Evolutionary conservation across 139 green algal species (phyloP).

Genomic region (Nannochloris sp.): DNA sequence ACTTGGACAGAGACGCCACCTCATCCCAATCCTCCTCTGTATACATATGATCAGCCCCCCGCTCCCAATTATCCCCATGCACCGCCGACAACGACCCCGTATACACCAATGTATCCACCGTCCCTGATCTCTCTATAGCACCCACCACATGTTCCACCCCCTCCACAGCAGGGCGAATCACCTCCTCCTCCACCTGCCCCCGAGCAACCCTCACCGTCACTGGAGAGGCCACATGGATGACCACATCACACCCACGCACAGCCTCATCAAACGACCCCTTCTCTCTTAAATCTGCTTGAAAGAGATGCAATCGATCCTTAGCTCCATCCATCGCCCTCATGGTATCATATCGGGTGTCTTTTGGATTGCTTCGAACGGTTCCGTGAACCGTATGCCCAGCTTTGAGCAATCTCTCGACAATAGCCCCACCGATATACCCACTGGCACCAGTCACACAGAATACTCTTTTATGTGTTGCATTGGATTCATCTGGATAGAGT

Average conservation of each 20-base stretch:
- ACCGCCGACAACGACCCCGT: constrained; percentile 55
- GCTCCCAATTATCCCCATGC: constrained; percentile 21
- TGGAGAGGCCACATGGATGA: constrained; percentile 69
- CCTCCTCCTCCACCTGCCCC: constrained; percentile 20
- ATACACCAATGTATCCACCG: constrained; percentile 46
- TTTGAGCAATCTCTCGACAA: constrained; percentile 44
- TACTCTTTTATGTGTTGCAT: too few species aligned
- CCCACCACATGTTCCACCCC: constrained; percentile 52
- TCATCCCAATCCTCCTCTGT: constrained; percentile 73
- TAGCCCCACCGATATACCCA: constrained; percentile 35
- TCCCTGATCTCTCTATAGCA: constrained; percentile 28
- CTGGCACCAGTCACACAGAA: constrained; percentile 34
- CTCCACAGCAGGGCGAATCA: constrained; percentile 54
- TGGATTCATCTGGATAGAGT: too few species aligned
- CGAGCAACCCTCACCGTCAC: constrained; percentile 45
- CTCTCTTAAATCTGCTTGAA: constrained; percentile 38
- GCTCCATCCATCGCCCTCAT: neutral
- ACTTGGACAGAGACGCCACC: constrained; percentile 28
- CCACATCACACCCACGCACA: constrained; percentile 31
- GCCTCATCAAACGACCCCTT: constrained; percentile 27
- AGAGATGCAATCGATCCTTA: constrained; percentile 29
- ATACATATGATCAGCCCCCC: constrained; percentile 31
- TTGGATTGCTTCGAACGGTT: constrained; percentile 24
- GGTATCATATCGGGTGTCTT: neutral
- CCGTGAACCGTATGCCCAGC: constrained; percentile 33